Percentiles rank a stretch among this genome's conserved stretches.
phyloP scores from a whole-genome alignment of 805 yeast species.

The Starmerella stellata region DNA sequence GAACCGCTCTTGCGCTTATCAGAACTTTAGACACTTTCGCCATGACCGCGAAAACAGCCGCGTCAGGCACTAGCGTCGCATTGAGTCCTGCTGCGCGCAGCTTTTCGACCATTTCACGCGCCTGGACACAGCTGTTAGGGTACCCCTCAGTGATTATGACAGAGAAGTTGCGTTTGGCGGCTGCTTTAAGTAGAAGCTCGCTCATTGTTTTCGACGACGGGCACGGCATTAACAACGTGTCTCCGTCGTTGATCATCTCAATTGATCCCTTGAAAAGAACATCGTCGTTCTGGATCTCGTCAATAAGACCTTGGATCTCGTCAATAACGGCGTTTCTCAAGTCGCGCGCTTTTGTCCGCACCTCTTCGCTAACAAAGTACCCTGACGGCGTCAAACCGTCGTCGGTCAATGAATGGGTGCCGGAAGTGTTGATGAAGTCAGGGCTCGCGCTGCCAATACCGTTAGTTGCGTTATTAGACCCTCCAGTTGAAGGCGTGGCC shows the following conservation, averaged over 20 bases:
- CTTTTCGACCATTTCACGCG: slow-evolving; percentile 63
- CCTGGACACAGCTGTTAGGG: slow-evolving; percentile 66
- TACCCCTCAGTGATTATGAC: slow-evolving; percentile 76
- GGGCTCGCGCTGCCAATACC: not conserved
- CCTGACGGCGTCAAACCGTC: slow-evolving; percentile 12
- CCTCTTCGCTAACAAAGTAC: slow-evolving; percentile 9
- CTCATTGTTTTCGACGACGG: slow-evolving; percentile 81
- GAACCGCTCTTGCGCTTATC: slow-evolving; percentile 78
- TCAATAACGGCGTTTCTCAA: slow-evolving; percentile 17
- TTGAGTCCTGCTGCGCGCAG: slow-evolving; percentile 75
- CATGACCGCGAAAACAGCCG: slow-evolving; percentile 88
- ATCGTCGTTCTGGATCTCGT: slow-evolving; percentile 79
- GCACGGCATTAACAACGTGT: slow-evolving; percentile 61
- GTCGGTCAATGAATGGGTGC: not conserved
- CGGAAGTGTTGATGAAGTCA: not conserved
- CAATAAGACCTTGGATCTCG: slow-evolving; percentile 64
- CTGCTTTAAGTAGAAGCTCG: slow-evolving; percentile 69
- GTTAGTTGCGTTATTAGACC: too few relatives aligned
- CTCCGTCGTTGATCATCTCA: slow-evolving; percentile 83
- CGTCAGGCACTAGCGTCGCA: slow-evolving; percentile 79
- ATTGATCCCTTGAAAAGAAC: slow-evolving; percentile 79
- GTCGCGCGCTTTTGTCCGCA: slow-evolving; percentile 13
- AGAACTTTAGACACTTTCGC: slow-evolving; percentile 92
- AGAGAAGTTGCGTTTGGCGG: slow-evolving; percentile 75
- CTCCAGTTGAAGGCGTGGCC: too few relatives aligned